Evolutionary conservation across 768 basidiomycete genomes (phyloP).

Genomic region (Tylopilus felleus): DNA sequence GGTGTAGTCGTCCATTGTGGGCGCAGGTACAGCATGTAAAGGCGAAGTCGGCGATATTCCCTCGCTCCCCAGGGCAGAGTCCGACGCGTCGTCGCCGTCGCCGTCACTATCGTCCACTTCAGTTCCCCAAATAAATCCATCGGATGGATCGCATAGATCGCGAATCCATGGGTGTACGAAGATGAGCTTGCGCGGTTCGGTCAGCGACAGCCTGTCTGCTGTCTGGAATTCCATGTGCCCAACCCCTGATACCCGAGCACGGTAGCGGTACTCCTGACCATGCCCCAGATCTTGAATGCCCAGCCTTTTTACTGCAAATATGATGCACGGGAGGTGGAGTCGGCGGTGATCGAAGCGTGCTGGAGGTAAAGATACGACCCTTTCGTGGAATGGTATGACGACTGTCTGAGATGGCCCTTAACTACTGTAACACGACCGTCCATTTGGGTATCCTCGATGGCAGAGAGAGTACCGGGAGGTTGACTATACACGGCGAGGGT

Average conservation of each 20-base stretch:
- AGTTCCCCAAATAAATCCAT: neutral
- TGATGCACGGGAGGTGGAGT: neutral
- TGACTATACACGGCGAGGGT: neutral
- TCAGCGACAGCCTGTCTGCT: neutral
- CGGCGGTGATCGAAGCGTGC: neutral
- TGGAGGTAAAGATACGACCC: neutral
- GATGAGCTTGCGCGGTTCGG: neutral
- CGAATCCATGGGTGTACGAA: conserved; percentile 9
- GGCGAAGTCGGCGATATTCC: neutral
- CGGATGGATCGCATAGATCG: neutral
- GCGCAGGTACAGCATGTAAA: neutral
- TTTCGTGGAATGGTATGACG: neutral
- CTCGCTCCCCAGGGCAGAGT: no score
- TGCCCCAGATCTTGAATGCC: neutral
- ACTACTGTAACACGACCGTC: neutral
- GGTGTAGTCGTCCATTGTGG: neutral
- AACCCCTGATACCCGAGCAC: neutral
- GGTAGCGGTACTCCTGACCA: neutral
- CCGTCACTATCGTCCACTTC: neutral
- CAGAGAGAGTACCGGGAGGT: neutral
- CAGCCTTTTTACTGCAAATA: neutral
- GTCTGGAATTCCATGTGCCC: neutral
- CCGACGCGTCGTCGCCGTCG: neutral
- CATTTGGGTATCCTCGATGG: neutral
- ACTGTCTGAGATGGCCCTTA: neutral